Evolutionary conservation across 768 basidiomycete species (phyloP).

Genomic region (Rhodotorula taiwanensis): DNA sequence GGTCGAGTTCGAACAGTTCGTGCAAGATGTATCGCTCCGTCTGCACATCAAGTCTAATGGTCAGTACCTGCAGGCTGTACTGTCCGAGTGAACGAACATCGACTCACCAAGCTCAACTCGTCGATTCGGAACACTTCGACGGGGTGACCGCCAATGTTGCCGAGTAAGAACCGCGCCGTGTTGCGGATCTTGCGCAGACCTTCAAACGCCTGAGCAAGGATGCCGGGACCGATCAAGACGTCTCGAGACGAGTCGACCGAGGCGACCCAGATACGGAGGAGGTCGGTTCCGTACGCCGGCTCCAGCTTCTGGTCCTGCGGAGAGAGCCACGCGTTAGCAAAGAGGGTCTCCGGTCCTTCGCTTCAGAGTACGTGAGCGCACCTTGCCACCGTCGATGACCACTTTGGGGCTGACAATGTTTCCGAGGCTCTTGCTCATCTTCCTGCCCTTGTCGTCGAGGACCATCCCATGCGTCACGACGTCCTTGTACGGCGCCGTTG

Average conservation of each 20-base stretch:
- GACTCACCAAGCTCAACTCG: constrained; percentile 60
- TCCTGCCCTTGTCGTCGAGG: constrained; percentile 76
- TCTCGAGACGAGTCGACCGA: constrained; percentile 84
- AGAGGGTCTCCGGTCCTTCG: neutral
- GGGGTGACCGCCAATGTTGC: constrained; percentile 54
- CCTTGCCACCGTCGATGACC: constrained; percentile 69
- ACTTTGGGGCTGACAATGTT: constrained; percentile 81
- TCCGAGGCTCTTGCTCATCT: constrained; percentile 95
- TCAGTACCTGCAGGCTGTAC: too few species aligned
- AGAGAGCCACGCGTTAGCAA: too few species aligned
- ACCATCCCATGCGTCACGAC: constrained; percentile 97
- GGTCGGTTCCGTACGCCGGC: constrained; percentile 77
- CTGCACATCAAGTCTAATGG: constrained; percentile 51
- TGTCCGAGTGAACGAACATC: too few species aligned
- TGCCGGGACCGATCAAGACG: constrained; percentile 71
- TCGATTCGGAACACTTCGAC: constrained; percentile 35
- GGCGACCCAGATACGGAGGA: constrained; percentile 83
- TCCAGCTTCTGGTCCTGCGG: constrained; percentile 60
- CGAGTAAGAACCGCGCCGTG: constrained; percentile 76
- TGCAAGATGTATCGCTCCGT: constrained; percentile 80
- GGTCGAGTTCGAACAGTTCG: constrained; percentile 68
- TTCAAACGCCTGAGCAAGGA: constrained; percentile 67
- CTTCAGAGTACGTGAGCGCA: constrained; percentile 42
- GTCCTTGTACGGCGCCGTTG: constrained; percentile 60
- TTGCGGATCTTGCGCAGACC: constrained; percentile 77